Conservation (phyloP, 148 eudicot genomes). For the Oxyria digyna region DNA sequence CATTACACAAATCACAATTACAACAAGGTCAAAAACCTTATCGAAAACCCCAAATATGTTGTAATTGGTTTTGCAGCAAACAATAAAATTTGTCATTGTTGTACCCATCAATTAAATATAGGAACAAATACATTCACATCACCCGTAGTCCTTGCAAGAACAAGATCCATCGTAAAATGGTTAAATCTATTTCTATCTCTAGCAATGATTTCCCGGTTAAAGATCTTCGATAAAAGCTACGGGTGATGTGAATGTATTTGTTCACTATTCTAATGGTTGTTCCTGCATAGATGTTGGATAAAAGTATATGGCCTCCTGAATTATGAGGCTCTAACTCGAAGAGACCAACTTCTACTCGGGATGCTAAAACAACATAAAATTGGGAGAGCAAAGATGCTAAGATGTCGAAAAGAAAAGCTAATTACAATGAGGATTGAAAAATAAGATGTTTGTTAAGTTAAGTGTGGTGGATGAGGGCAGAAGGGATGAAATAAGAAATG, state of each 20-base stretch:
- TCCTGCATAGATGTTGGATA: constrained; percentile 45
- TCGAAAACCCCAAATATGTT: too few species aligned
- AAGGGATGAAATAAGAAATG: too few species aligned
- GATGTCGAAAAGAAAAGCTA: too few species aligned
- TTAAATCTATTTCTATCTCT: constrained; percentile 44
- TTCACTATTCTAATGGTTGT: constrained; percentile 35
- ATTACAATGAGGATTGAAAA: too few species aligned
- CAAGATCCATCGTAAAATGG: constrained; percentile 42
- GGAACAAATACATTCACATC: constrained; percentile 10
- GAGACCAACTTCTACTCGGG: too few species aligned
- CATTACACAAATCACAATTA: too few species aligned
- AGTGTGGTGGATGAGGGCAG: too few species aligned
- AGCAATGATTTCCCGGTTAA: constrained; percentile 33
- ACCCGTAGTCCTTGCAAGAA: constrained; percentile 45
- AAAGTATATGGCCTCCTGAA: constrained; percentile 35
- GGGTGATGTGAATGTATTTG: too few species aligned
- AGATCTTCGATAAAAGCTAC: constrained; percentile 31
- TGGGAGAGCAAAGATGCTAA: too few species aligned
- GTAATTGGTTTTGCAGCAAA: not conserved
- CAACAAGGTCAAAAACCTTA: too few species aligned
- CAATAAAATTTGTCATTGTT: constrained; percentile 5
- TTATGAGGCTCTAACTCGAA: constrained; percentile 34
- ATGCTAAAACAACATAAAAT: too few species aligned
- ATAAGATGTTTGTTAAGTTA: too few species aligned
- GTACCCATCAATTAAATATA: constrained; percentile 7